Base-by-base conservation (phyloP, 371 early-diverging fungal species). In the Mucor piriformis region DNA sequence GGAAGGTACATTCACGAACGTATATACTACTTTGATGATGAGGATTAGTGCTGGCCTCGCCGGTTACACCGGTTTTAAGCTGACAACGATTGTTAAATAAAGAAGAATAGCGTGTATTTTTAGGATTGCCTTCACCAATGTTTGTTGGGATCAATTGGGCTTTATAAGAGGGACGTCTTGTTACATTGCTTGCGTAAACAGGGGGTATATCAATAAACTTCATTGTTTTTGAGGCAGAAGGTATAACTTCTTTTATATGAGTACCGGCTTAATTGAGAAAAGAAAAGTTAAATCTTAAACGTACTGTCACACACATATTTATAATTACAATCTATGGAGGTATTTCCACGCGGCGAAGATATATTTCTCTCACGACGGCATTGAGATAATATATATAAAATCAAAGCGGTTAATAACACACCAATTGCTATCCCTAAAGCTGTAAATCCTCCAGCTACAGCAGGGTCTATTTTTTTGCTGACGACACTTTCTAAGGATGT, bases 391-490 rank as follows among this genome's bases (percentile, higher is more conserved):
- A 38, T 2, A 15, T 38, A 38, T 11, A 38, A 38, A 15, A 8
- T 8, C 29, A 42, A 18, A 42, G 8, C 3, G 1, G 24, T 12
- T 47, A 25, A 3, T 25, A 23, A 12, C 5, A 11, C 24, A 25
- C 47, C 47, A 25, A 47, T 15, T 0, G 12, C 8, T 13, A 47
- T 11, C 7, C 47, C 47, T 27, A 47, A 24, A 3, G 13, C 25
- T 15, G 47, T 47, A 25, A 47, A 47, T 47, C 47, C 47, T 8
- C 47, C 47, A 24, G 47, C 47, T 25, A 47, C 47, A 20, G 13
- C 24, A 15, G 47, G 24, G 11, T 47, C 25, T 0, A 25, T 10
- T 18, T 42, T 42, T 3, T n/a, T 16, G 16, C 38, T 38, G 16
- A 16, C 6, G 12, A 10, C 42, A 40, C 16, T 18, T 18, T 18